phyloP scores from a whole-genome alignment of 306 rosid genomes.

The Cyclanthera cordifolia region DNA sequence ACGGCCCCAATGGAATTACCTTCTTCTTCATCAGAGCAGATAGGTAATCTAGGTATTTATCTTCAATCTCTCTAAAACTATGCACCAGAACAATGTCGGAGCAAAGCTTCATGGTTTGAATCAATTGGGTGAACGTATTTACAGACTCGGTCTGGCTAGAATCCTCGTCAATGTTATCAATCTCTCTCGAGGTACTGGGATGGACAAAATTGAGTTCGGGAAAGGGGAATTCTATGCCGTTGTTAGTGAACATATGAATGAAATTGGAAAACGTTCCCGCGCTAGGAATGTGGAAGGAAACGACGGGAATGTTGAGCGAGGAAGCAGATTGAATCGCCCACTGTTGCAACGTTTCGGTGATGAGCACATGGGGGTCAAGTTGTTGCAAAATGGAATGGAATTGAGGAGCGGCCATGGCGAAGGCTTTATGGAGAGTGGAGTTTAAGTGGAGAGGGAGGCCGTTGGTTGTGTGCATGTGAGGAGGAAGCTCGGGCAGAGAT shows the following conservation, averaged over 20 bases:
- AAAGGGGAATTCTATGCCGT: background rate
- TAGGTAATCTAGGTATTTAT: no score
- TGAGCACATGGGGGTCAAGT: constrained; percentile 15
- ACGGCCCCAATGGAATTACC: no score
- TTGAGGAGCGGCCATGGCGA: constrained; percentile 16
- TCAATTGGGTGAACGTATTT: background rate
- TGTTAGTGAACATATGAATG: background rate
- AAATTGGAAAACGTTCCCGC: background rate
- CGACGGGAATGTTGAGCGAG: constrained; percentile 11
- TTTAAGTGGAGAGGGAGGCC: constrained; percentile 20
- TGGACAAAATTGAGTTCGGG: background rate
- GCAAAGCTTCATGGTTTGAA: no score
- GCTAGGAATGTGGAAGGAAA: constrained; percentile 1
- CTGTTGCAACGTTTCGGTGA: constrained; percentile 17
- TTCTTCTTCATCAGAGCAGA: no score
- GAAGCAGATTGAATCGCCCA: constrained; percentile 19
- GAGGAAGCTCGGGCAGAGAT: constrained; percentile 14
- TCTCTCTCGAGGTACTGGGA: background rate
- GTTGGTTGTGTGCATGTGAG: constrained; percentile 18
- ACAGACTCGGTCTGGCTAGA: background rate
- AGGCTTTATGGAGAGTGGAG: constrained; percentile 15
- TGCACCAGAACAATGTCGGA: no score
- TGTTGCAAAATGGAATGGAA: constrained; percentile 7
- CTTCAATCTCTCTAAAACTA: no score
- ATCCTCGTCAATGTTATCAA: background rate